These are phyloP conservation scores for Sphenostylis stenocarpa DNA, from an alignment of 306 rosid species.

Conservation along the genomic window DNA sequence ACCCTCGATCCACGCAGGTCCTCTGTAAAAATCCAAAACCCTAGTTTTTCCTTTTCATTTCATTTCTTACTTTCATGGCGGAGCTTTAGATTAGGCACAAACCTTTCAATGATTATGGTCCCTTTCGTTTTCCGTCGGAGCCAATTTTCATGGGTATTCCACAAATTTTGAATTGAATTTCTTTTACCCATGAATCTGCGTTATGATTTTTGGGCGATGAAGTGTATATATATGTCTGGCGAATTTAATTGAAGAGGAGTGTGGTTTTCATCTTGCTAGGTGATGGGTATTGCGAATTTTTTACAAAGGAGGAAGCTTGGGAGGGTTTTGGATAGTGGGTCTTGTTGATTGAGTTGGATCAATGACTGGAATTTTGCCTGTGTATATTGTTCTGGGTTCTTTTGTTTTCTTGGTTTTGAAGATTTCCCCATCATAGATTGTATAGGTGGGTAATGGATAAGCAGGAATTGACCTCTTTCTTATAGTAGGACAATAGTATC, in stretches of 20 bases:
- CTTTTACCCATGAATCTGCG: conserved; percentile 18
- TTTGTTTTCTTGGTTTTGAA: conserved; percentile 31
- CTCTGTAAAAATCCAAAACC: conserved; percentile 42
- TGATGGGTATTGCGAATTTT: conserved; percentile 29
- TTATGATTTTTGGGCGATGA: conserved; percentile 39
- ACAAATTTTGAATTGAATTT: conserved; percentile 25
- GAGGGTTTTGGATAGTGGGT: conserved; percentile 35
- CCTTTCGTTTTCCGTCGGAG: conserved; percentile 32
- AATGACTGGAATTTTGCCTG: conserved; percentile 39
- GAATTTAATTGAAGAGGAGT: conserved; percentile 38
- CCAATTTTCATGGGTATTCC: conserved; percentile 28
- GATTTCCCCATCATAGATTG: conserved; percentile 28
- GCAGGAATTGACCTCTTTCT: conserved; percentile 27
- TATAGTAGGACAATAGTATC: conserved; percentile 22
- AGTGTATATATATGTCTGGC: conserved; percentile 29
- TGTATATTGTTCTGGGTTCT: conserved; percentile 30
- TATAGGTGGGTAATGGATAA: conserved; percentile 28
- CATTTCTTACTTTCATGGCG: conserved; percentile 7
- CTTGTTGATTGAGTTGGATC: conserved; percentile 59
- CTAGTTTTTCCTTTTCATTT: conserved; percentile 30
- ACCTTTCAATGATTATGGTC: conserved; percentile 43
- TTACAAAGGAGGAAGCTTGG: conserved; percentile 34
- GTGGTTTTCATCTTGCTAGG: conserved; percentile 23
- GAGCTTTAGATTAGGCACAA: conserved; percentile 42
- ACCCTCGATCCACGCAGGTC: conserved; percentile 50